Conservation (phyloP, 2,329 filamentous ascomycete species). For the Trichothecium sympodiale region DNA sequence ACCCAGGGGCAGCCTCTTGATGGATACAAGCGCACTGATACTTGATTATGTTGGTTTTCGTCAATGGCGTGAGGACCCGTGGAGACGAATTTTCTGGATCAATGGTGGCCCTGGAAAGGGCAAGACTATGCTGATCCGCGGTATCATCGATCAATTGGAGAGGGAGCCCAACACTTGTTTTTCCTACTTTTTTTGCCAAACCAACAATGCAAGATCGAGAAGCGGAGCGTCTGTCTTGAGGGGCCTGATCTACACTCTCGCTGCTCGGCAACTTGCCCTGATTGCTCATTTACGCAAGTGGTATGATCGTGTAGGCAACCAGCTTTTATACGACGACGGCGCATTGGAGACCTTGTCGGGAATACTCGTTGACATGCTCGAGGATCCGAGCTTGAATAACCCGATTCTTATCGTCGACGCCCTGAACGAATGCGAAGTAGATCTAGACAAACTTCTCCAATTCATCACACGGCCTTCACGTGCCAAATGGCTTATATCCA, state of each 20-base stretch:
- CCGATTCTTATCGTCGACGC: conserved; percentile 31
- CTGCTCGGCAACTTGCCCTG: no score
- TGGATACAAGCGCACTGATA: no score
- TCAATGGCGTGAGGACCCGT: no score
- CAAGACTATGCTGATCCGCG: conserved; percentile 27
- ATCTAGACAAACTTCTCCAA: conserved; percentile 19
- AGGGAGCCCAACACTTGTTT: not conserved
- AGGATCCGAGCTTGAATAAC: conserved; percentile 15
- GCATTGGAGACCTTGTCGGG: conserved; percentile 21
- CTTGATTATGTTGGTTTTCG: no score
- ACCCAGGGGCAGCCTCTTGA: no score
- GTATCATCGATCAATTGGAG: conserved; percentile 20
- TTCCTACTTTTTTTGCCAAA: conserved; percentile 28
- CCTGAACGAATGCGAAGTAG: conserved; percentile 30
- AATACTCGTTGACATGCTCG: conserved; percentile 27
- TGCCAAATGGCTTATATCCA: conserved; percentile 31
- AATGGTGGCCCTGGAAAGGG: conserved; percentile 25
- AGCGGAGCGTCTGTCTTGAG: no score
- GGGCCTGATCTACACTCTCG: no score
- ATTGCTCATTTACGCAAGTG: no score
- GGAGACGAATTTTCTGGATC: conserved; percentile 18
- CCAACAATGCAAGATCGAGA: conserved; percentile 4
- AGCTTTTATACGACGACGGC: conserved; percentile 27
- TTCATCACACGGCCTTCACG: conserved; percentile 17
- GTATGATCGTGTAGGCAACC: conserved; percentile 18